Evolutionary conservation across 2,329 filamentous ascomycete species (phyloP), one percentile per base, ranked within the genome.

Genomic region (Mycocentrospora acerina): DNA sequence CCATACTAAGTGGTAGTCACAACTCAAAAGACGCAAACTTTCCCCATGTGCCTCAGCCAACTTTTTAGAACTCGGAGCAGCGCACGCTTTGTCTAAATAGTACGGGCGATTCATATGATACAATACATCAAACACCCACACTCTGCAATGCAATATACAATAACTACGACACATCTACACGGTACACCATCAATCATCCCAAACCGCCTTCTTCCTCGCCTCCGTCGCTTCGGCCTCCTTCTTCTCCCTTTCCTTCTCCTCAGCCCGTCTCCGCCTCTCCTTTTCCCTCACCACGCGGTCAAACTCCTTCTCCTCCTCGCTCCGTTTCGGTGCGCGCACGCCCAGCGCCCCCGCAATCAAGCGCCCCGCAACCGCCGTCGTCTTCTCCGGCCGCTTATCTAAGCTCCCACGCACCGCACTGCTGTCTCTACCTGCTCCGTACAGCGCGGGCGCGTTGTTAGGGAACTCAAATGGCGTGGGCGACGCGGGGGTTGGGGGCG

Each of bases 281-380:
- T 91, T 87, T 69, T 95, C 87, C 56, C 85, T 82, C 44, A 93
- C 74, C 1, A 87, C 85, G 51, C 78, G 81, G 58, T 97, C 90
- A 64, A 93, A 97, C 37, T 88, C 87, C 55, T 78, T 79, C 75
- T 95, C 87, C 70, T 96, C 90, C 47, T 94, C 89, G 2, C 89
- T 96, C 66, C 84, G 80, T 71, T 81, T 85, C 22, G 89, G 88
- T 24, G 84, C 82, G 59, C 83, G 82, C 37, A 96, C 80, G 1
- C 93, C 93, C 51, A 97, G 71, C 1, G 88, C 90, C 3, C 86
- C 87, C 1, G 89, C 90, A 64, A 98, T 97, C 80, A 98, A 78
- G 42, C 93, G 77, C 46, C 86, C 81, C 4, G 93, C 93, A 26
- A 95, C 89, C 1, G 90, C 88, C 45, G 94, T 94, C 46, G 90